Evolutionary conservation across 805 yeast genomes (phyloP), one percentile per base, ranked within the genome.

Genomic region (Blastobotrys terrestris): DNA sequence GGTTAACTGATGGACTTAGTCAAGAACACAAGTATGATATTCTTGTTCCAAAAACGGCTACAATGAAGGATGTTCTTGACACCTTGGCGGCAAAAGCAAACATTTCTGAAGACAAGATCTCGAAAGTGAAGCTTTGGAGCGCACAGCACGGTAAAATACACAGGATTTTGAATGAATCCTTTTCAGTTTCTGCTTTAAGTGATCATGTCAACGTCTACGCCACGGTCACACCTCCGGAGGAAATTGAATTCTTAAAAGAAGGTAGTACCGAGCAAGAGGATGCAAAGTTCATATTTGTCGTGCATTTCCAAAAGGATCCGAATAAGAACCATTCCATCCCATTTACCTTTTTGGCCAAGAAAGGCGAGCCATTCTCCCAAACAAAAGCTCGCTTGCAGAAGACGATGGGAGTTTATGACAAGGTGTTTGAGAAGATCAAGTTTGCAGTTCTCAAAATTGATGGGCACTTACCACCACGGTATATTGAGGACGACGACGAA

Each of bases 261-360:
- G 60, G 63, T 53, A 59, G 63, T 53, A 50, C 68, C 48, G 53
- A 55, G 20, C 58, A 53, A 43, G 56, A 48, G 31, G 58, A 63
- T 20, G 65, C 74, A 1, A 76, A 73, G 59, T 62, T 85, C 43
- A 76, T 87, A 1, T 78, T 86, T 2, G 95, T 84, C 1, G 75
- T 81, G 58, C 97, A 90, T 64, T 91, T 84, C 69, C 79, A 83
- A 66, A 87, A 85, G 60, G 86, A 83, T 42, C 74, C 84, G 21
- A 76, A 73, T 44, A 70, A 75, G 43, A 73, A 78, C 19, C 98
- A 91, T 67, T 91, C 96, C n/a, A 74, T 85, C 48, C 95, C 97
- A 2, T 91, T 91, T 64, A 71, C 86, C 7, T 87, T 91, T 64
- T 78, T 80, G n/a, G 68, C 87, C 4, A 74, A 79, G 47, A 83